Evolutionary conservation across 352 stramenopile species (phyloP).

Genomic region (Globisporangium apiculatum): DNA sequence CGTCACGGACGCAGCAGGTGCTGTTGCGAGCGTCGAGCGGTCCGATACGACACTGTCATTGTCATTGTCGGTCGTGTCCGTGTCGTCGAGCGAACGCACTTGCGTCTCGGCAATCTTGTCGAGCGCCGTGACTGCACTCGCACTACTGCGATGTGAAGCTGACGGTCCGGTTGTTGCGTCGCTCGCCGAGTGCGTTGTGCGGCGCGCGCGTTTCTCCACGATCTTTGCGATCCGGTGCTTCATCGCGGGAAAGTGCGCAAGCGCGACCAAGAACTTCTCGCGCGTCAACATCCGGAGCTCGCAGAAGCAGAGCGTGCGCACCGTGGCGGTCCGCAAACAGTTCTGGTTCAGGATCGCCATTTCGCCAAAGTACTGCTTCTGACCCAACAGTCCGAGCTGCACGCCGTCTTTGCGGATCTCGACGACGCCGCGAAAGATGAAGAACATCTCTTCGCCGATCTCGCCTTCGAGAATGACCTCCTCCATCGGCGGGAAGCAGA

Average conservation of each 20-base stretch:
- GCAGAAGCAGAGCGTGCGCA: slow-evolving; percentile 69
- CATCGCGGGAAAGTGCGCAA: slow-evolving; percentile 43
- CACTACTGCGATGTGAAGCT: not conserved
- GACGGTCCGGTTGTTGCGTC: slow-evolving; percentile 4
- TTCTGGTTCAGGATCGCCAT: slow-evolving; percentile 68
- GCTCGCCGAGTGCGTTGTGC: slow-evolving; percentile 14
- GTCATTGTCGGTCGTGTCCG: slow-evolving; percentile 38
- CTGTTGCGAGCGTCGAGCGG: not conserved
- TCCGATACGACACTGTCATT: not conserved
- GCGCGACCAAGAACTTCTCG: slow-evolving; percentile 47
- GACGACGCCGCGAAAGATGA: slow-evolving; percentile 68
- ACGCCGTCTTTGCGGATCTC: slow-evolving; percentile 35
- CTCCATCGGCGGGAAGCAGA: slow-evolving; percentile 57
- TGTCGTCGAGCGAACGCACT: slow-evolving; percentile 33
- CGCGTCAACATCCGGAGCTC: slow-evolving; percentile 61
- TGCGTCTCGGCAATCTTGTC: slow-evolving; percentile 49
- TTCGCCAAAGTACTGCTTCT: slow-evolving; percentile 78
- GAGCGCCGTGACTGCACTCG: slow-evolving; percentile 31
- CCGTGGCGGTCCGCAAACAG: slow-evolving; percentile 46
- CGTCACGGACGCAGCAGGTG: slow-evolving; percentile 23
- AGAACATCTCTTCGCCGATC: slow-evolving; percentile 69
- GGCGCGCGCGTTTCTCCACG: slow-evolving; percentile 54
- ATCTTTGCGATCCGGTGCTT: slow-evolving; percentile 72
- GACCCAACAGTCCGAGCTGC: slow-evolving; percentile 48
- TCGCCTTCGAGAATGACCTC: slow-evolving; percentile 64